Base-by-base conservation (phyloP, 2,329 filamentous ascomycete genomes). In the Uncinocarpus reesii region DNA sequence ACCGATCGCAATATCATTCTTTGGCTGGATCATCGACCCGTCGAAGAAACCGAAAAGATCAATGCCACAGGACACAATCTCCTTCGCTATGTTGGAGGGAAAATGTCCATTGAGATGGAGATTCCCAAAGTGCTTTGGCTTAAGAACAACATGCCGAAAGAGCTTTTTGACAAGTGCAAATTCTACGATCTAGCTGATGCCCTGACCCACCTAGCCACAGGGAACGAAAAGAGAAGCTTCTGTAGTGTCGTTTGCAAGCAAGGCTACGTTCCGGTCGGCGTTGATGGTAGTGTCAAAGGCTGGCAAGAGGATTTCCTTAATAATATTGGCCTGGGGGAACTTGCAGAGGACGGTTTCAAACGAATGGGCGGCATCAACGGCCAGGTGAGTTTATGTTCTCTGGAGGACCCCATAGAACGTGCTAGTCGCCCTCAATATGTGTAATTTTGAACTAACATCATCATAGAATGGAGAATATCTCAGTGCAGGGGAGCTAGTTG, bases 61-160 rank as follows among this genome's bases (percentile, higher is more conserved):
- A 98, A 98, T 66, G 80, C 80, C 47, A 96, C 92, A 2, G 77
- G 82, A 46, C 92, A 98, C 73, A 92, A 93, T 66, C 74, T 98
- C 47, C 79, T 98, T 51, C 84, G 88, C 61, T 98, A 98, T 63
- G 92, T 98, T 15, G 92, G 92, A 57, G 92, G 92, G 54, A 90
- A 84, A 65, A 98, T 98, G 92, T 95, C 87, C 64, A 90, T 95
- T 56, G 92, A 98, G 73, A 98, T 98, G 92, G 92, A 98, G 67
- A 93, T 98, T 48, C 92, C 92, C 55, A 98, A 98, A 71, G 86
- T 95, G 1, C 75, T 96, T 50, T 98, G 92, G 92, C 76, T 98
- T 62, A 96, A 96, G 77, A 95, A 95, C 68, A 79, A 96, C 70
- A 96, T 98, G 92, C 84, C 92, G 2, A 76, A 84, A 48, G 86